These are phyloP conservation scores for Vitis vinifera DNA, from an alignment of 164 flowering plant species.

Conservation along the genomic window DNA sequence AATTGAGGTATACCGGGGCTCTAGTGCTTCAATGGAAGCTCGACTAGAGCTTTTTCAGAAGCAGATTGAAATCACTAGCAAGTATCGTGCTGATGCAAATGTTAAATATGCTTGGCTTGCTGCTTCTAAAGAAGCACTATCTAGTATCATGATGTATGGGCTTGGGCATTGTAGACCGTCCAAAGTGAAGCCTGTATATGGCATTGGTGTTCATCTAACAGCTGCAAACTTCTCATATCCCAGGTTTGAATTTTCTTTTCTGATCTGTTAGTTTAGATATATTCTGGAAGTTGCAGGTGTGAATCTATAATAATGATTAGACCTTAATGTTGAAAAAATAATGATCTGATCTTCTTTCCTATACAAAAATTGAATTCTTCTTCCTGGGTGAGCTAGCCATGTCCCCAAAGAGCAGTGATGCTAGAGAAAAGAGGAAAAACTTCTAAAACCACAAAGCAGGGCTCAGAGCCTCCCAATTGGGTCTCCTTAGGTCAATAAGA, in stretches of 20 bases:
- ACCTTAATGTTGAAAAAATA: background rate
- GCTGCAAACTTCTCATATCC: slow-evolving; percentile 44
- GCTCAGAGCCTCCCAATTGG: background rate
- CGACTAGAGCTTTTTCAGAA: slow-evolving; percentile 63
- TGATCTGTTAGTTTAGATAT: background rate
- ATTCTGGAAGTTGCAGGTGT: background rate
- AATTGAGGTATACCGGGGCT: slow-evolving; percentile 34
- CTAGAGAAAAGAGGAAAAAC: no score
- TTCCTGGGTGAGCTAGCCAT: no score
- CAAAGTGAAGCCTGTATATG: slow-evolving; percentile 39
- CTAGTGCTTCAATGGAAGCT: slow-evolving; percentile 34
- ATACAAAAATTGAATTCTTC: no score
- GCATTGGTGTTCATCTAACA: slow-evolving; percentile 74
- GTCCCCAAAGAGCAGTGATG: no score
- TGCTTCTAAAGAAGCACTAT: slow-evolving; percentile 42
- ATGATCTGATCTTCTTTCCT: no score
- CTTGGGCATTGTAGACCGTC: slow-evolving; percentile 44
- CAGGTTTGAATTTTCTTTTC: slow-evolving; percentile 46
- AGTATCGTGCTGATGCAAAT: slow-evolving; percentile 74
- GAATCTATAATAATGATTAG: background rate
- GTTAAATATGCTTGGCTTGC: slow-evolving; percentile 86
- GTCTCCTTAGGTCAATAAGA: background rate
- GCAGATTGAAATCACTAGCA: slow-evolving; percentile 67
- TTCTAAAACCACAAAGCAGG: no score
- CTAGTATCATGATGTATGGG: slow-evolving; percentile 62